These are phyloP conservation scores for Talaromyces stipitatus DNA, from an alignment of 495 filamentous ascomycete genomes.

Conservation along the genomic window DNA sequence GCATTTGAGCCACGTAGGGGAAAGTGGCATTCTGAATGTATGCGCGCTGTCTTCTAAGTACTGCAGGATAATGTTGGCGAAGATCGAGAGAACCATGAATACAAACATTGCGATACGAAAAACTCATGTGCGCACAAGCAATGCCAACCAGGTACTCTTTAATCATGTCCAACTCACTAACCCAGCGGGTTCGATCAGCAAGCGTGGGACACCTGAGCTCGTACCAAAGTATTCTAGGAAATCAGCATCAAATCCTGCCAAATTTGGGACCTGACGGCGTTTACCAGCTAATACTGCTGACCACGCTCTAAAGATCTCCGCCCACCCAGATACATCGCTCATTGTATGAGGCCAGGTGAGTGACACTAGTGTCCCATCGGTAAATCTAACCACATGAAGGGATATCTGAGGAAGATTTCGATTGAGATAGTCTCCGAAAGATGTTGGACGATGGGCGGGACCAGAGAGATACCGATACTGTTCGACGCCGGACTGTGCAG, in stretches of 20 bases:
- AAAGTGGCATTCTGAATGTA: neutral
- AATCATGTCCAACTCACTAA: neutral
- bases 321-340: neutral
- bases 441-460: neutral
- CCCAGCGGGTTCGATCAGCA: neutral
- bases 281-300: neutral
- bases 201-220: neutral
- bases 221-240: neutral
- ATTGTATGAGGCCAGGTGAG: neutral
- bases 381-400: neutral
- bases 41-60: neutral
- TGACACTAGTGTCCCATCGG: neutral
- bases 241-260: neutral
- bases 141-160: neutral
- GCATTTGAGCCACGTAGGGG: neutral
- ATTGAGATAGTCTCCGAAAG: neutral
- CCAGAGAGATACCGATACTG: neutral
- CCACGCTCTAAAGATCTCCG: neutral
- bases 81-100: neutral
- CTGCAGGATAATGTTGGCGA: neutral
- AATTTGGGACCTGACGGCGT: neutral
- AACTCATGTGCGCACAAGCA: neutral
- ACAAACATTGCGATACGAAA: neutral
- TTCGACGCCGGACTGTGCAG: neutral
- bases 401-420: neutral